Conservation (phyloP, 441 rosid genomes). For the Pelargonium fulgidum region DNA sequence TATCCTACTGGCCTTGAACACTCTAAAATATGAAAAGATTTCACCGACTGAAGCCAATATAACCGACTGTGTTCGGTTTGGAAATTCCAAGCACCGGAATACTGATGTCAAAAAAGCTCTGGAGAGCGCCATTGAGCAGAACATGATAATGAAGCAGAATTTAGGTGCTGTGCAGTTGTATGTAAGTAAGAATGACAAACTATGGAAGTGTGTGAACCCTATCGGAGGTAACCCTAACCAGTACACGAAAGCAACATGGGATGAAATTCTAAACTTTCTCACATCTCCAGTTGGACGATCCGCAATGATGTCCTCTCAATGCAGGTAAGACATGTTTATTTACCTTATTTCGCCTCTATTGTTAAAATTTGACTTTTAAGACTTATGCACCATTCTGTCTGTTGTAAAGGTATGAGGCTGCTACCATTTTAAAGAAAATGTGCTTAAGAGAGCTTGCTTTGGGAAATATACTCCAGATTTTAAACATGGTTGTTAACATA, state of each 20-base stretch:
- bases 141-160: constrained; percentile 37
- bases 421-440: constrained; percentile 27
- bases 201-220: constrained; percentile 46
- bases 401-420: constrained; percentile 41
- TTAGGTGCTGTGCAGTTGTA: constrained; percentile 32
- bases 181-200: constrained; percentile 35
- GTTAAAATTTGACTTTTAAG: no score
- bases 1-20: constrained; percentile 37
- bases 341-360: background rate
- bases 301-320: constrained; percentile 36
- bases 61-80: constrained; percentile 36
- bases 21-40: constrained; percentile 34
- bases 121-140: constrained; percentile 36
- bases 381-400: background rate
- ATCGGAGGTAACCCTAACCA: constrained; percentile 32
- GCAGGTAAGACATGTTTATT: constrained; percentile 32
- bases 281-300: constrained; percentile 31
- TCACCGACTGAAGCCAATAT: constrained; percentile 42
- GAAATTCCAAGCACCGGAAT: constrained; percentile 31
- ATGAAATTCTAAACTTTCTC: constrained; percentile 29
- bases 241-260: constrained; percentile 33
- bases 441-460: constrained; percentile 36
- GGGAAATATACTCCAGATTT: constrained; percentile 39
- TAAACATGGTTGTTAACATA: constrained; percentile 26
- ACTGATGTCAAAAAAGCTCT: constrained; percentile 34